A percentile compares a stretch with the other conserved stretches of the same genome.
These are phyloP conservation scores for Phytophthora cryptogea DNA, from an alignment of 352 stramenopile species.

Conservation along the genomic window DNA sequence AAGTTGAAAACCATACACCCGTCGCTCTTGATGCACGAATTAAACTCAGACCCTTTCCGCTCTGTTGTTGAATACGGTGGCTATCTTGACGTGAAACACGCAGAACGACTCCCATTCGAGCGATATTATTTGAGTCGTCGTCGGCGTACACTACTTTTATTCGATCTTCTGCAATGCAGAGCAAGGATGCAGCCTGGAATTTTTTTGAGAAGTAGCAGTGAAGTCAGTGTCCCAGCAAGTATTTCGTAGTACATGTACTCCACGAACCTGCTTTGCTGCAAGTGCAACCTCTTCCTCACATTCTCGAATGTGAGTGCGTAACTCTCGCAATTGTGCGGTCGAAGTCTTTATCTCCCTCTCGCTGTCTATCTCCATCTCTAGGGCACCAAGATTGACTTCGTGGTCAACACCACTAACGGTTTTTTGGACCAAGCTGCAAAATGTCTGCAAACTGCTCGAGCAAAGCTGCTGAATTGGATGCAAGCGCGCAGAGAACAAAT, in stretches of 20 bases:
- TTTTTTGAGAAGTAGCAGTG: neutral
- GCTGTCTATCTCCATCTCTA: neutral
- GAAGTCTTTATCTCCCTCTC: slow-evolving; percentile 6
- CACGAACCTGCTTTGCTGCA: slow-evolving; percentile 24
- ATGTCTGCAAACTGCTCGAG: slow-evolving; percentile 12
- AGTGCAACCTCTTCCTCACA: slow-evolving; percentile 35
- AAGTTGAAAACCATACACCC: slow-evolving; percentile 51
- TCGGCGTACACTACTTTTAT: slow-evolving; percentile 51
- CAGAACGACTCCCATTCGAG: slow-evolving; percentile 36
- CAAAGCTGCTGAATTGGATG: slow-evolving; percentile 6
- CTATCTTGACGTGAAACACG: slow-evolving; percentile 48
- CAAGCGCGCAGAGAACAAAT: neutral
- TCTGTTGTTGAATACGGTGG: slow-evolving; percentile 46
- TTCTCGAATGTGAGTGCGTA: slow-evolving; percentile 22
- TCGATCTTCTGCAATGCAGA: slow-evolving; percentile 34
- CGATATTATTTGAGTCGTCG: slow-evolving; percentile 23
- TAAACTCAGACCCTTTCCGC: slow-evolving; percentile 23
- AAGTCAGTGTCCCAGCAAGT: no score
- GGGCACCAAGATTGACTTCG: neutral
- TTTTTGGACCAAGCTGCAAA: slow-evolving; percentile 29
- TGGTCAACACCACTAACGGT: neutral
- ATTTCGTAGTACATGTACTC: no score
- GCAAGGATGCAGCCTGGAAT: slow-evolving; percentile 26
- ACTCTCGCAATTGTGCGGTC: slow-evolving; percentile 11
- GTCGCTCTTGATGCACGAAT: slow-evolving; percentile 43